These are phyloP conservation scores for Zanthoxylum bungeanum DNA, from an alignment of 345 rosid genomes.

Conservation along the genomic window DNA sequence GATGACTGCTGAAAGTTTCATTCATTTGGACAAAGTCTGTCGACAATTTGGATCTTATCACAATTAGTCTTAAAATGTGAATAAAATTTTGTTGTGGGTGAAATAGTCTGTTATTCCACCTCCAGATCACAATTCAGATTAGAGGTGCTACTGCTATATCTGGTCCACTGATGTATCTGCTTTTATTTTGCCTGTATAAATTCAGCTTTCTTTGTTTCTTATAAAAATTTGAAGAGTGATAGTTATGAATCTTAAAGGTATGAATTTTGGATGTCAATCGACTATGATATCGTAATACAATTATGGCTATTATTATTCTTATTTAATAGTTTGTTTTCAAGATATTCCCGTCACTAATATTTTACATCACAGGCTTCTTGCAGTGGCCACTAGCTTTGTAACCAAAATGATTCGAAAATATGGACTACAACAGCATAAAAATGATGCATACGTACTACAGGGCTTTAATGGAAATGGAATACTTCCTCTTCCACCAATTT, in stretches of 20 bases:
- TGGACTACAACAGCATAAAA: conserved; percentile 62
- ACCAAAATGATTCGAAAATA: conserved; percentile 77
- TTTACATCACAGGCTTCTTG: conserved; percentile 68
- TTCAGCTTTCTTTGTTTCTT: background rate
- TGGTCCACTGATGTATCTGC: background rate
- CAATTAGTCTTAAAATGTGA: background rate
- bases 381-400: conserved; percentile 68
- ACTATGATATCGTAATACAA: background rate
- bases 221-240: no score
- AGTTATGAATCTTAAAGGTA: background rate
- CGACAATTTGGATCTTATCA: background rate
- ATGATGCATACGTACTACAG: conserved; percentile 35
- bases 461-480: conserved; percentile 30
- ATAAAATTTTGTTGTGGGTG: background rate
- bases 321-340: background rate
- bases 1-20: background rate
- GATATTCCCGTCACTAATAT: conserved; percentile 13
- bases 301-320: background rate
- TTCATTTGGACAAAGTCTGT: background rate
- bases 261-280: conserved; percentile 1
- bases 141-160: no score
- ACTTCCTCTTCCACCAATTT: conserved; percentile 54
- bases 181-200: background rate
- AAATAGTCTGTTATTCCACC: background rate
- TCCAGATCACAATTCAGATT: background rate